Percentiles rank a stretch among this genome's conserved stretches.
Evolutionary conservation across 768 basidiomycete species (phyloP).

Genomic region (Kondoa subrosea): DNA sequence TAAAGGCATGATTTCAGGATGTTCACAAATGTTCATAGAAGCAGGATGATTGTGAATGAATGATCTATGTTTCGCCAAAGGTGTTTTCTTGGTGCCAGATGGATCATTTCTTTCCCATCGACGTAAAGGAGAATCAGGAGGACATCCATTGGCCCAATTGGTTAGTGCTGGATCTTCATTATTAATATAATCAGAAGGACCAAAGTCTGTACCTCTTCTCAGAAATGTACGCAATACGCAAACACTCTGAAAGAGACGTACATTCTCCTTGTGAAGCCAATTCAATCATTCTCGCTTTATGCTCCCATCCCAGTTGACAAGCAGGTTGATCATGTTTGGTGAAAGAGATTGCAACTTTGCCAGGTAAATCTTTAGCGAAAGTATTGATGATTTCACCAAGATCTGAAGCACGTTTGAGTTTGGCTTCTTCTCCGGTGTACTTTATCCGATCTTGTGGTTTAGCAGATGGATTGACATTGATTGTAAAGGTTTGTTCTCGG

Average conservation of each 20-base stretch:
- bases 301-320: constrained; percentile 23
- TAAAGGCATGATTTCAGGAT: constrained; percentile 31
- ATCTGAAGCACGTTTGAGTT: constrained; percentile 27
- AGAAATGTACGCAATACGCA: background rate
- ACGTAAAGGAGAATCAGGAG: constrained; percentile 27
- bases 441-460: constrained; percentile 16
- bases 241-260: constrained; percentile 9
- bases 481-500: constrained; percentile 27
- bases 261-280: constrained; percentile 26
- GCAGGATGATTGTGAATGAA: constrained; percentile 31
- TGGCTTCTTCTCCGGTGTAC: constrained; percentile 20
- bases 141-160: constrained; percentile 29
- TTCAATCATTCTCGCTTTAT: constrained; percentile 26
- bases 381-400: constrained; percentile 23
- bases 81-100: constrained; percentile 11
- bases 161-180: constrained; percentile 19
- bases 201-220: constrained; percentile 19
- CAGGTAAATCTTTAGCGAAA: constrained; percentile 23
- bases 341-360: constrained; percentile 25
- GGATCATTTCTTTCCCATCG: constrained; percentile 16
- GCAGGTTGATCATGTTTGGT: constrained; percentile 29
- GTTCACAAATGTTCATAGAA: constrained; percentile 33
- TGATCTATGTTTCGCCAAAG: constrained; percentile 20
- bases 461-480: constrained; percentile 18
- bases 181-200: constrained; percentile 22